phyloP scores from a whole-genome alignment of 2,329 filamentous ascomycete genomes.

The Pyricularia grisea region DNA sequence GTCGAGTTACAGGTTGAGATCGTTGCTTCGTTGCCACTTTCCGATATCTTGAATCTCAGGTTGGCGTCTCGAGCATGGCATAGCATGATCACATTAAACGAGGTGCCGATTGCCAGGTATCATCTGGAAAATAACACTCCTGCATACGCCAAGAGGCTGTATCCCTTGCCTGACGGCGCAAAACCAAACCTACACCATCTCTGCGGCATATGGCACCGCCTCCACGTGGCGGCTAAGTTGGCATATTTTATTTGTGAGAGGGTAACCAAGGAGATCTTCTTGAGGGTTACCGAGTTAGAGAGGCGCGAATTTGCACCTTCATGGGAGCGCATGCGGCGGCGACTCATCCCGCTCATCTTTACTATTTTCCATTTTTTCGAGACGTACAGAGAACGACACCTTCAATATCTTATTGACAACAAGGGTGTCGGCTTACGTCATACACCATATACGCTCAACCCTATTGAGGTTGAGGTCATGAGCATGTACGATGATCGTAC shows the following conservation, averaged over 20 bases:
- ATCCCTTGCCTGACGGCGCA: slow-evolving; percentile 38
- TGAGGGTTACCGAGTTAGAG: slow-evolving; percentile 45
- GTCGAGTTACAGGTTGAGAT: slow-evolving; percentile 56
- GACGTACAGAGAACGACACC: slow-evolving; percentile 49
- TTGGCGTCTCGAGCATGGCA: slow-evolving; percentile 51
- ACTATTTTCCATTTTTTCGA: slow-evolving; percentile 62
- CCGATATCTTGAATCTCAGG: slow-evolving; percentile 50
- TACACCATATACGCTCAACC: slow-evolving; percentile 50
- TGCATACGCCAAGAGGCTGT: slow-evolving; percentile 49
- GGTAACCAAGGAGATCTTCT: slow-evolving; percentile 56
- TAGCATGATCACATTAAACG: slow-evolving; percentile 48
- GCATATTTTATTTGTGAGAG: slow-evolving; percentile 53
- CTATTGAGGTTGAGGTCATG: slow-evolving; percentile 54
- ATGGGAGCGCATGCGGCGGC: slow-evolving; percentile 53
- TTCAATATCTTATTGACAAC: slow-evolving; percentile 44
- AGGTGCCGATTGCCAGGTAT: slow-evolving; percentile 50
- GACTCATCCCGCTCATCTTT: slow-evolving; percentile 54
- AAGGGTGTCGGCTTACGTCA: slow-evolving; percentile 38
- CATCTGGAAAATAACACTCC: slow-evolving; percentile 52
- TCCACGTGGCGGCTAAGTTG: slow-evolving; percentile 55
- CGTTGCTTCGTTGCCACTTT: slow-evolving; percentile 48
- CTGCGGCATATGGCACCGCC: slow-evolving; percentile 55
- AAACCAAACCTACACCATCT: slow-evolving; percentile 49
- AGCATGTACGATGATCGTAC: slow-evolving; percentile 56
- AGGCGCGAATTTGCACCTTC: slow-evolving; percentile 50